Evolutionary conservation across 371 early-diverging fungal genomes (phyloP), one percentile per base, ranked within the genome.

Genomic region (Mucor ambiguus): DNA sequence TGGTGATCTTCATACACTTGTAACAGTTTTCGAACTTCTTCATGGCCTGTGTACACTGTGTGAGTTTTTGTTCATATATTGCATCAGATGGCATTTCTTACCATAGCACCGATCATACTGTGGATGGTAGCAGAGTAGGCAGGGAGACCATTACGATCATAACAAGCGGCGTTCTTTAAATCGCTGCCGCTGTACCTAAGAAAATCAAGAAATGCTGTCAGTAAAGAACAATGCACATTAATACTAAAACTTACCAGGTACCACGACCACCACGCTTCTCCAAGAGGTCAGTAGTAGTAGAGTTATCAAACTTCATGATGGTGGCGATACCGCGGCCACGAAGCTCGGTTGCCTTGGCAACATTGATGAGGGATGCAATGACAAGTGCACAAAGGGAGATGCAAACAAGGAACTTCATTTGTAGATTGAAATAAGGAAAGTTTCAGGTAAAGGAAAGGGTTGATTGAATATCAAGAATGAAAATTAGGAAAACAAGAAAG

Each of bases 41-140:
- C 83, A 83, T 83, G 43, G 83, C 80, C 81, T 81, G 58, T 66
- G 5, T 38, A n/a, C 22, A 14, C 58, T 20, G 14, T 22, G 14
- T 33, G 16, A 63, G n/a, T 38, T 16, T 28, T 8, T 54, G 49
- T 16, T 16, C 28, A 55, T 52, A 35, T 11, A 54, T 10, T 48
- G 18, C 48, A 58, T 37, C 30, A 54, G 18, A 46, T 46, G 43
- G 20, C 18, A 28, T 22, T 10, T 59, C 11, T 72, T 74, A 81
- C 81, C 83, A 83, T 80, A 30, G 83, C 83, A 64, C 81, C 80
- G 65, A 83, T 79, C 77, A 80, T 71, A 37, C 72, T 72, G 62
- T 79, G 65, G 55, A 70, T 60, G 5, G 71, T 67, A 46, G 83
- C 81, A 68, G 72, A 67, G 67, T 68, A 83, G 29, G 67, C 55